Evolutionary conservation across 495 filamentous ascomycete genomes (phyloP), one percentile per base, ranked within the genome.

Genomic region (Trichoderma virens): DNA sequence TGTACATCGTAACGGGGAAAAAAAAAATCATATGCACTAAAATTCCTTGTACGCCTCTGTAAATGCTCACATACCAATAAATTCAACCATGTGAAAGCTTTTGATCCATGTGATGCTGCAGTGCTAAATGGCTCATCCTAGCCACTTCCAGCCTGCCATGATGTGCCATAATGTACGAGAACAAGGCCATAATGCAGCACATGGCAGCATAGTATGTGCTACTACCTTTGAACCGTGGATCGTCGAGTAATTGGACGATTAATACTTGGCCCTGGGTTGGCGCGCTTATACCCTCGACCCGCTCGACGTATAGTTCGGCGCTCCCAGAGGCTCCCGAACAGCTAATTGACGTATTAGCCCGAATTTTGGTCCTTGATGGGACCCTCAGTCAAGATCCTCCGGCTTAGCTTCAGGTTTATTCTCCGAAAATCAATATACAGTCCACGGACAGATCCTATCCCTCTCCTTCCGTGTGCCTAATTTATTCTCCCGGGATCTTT

Each of bases 281-380:
- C 51, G 51, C 51, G 51, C 51, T 56, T 56, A 30, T 56, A 56
- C 9, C 51, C 51, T 18, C 51, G 51, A 27, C 27, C 27, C 51
- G 51, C 51, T 56, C 51, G 11, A 25, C 51, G n/a, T 45, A 28
- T 30, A 28, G 11, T 9, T n/a, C 27, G 23, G 51, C 51, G 13
- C 51, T 30, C 16, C 18, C 41, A 56, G 30, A 28, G 23, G 11
- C 23, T 23, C 2, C 51, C 3, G 8, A 56, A 20, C 47, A 25
- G 8, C 6, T 11, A 45, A 27, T 14, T 56, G 51, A 56, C 51
- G 51, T 56, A 56, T 56, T 56, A 28, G 51, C 51, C 51, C 51
- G 51, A 56, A 25, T 56, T 56, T 56, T 56, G 51, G 51, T 56
- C 51, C 51, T 56, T 28, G 27, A 11, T 27, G 51, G 23, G 6